phyloP scores from a whole-genome alignment of 805 yeast genomes.

The Schizosaccharomyces lindneri region DNA sequence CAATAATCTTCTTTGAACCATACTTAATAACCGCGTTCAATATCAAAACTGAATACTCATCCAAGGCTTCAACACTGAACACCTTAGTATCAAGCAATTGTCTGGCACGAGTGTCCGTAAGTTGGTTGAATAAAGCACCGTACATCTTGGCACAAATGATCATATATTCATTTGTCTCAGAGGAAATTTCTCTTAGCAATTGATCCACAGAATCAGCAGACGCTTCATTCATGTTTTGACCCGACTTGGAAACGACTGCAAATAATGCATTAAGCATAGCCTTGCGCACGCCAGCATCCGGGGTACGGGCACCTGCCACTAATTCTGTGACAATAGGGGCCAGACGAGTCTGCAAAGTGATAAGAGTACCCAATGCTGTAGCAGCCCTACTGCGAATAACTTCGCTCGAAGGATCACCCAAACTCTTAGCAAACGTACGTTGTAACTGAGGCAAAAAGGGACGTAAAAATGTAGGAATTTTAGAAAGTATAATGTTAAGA shows the following conservation, averaged over 20 bases:
- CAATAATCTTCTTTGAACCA: slow-evolving; percentile 13
- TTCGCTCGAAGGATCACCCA: slow-evolving; percentile 55
- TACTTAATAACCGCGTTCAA: background rate
- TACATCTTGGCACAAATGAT: background rate
- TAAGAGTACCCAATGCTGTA: slow-evolving; percentile 61
- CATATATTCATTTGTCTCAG: slow-evolving; percentile 19
- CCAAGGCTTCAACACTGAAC: background rate
- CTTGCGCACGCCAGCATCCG: slow-evolving; percentile 48
- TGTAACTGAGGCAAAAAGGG: slow-evolving; percentile 96
- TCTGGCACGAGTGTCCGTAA: background rate
- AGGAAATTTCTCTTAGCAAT: slow-evolving; percentile 48
- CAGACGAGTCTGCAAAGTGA: slow-evolving; percentile 74
- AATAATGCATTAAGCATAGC: slow-evolving; percentile 68
- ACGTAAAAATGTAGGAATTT: slow-evolving; percentile 72
- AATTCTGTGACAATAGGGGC: slow-evolving; percentile 78
- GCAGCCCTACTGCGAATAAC: slow-evolving; percentile 60
- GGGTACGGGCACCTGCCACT: slow-evolving; percentile 22
- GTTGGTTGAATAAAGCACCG: background rate
- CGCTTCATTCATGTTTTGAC: slow-evolving; percentile 46
- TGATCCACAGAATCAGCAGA: slow-evolving; percentile 45
- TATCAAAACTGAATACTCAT: background rate
- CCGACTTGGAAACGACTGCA: slow-evolving; percentile 62
- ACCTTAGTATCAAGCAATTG: background rate
- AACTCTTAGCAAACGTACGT: slow-evolving; percentile 81
- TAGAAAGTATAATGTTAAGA: slow-evolving; percentile 45